Conservation (phyloP, 495 filamentous ascomycete genomes). For the Cudoniella acicularis region DNA sequence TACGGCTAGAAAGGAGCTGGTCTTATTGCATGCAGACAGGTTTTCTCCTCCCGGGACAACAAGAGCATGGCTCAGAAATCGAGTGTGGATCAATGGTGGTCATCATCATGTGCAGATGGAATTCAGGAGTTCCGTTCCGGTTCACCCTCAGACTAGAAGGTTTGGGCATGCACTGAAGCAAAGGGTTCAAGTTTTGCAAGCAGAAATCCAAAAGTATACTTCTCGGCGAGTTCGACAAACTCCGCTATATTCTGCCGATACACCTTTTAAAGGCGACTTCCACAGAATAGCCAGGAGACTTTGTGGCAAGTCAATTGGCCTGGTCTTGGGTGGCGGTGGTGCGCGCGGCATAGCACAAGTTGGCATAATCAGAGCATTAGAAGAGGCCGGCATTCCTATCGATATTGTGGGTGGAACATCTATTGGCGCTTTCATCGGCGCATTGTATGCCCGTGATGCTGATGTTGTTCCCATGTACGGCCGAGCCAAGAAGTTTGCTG, state of each 20-base stretch:
- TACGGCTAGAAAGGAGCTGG: constrained; percentile 89
- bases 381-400: constrained; percentile 94
- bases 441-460: constrained; percentile 90
- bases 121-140: constrained; percentile 71
- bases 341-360: constrained; percentile 88
- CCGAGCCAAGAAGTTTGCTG: constrained; percentile 92
- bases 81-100: constrained; percentile 97
- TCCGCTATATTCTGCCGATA: constrained; percentile 85
- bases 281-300: constrained; percentile 87
- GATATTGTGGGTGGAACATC: constrained; percentile 96
- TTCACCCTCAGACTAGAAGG: constrained; percentile 70
- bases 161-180: constrained; percentile 87
- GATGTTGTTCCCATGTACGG: constrained; percentile 97
- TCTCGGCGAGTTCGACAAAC: constrained; percentile 80
- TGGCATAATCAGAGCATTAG: constrained; percentile 89
- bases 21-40: constrained; percentile 87
- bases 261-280: constrained; percentile 94
- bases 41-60: constrained; percentile 83
- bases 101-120: constrained; percentile 98
- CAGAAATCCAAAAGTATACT: constrained; percentile 96
- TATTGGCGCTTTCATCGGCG: constrained; percentile 96
- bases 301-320: constrained; percentile 89
- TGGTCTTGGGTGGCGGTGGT: constrained; percentile 91
- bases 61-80: constrained; percentile 84
- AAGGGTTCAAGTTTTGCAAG: constrained; percentile 88